Percentiles rank a stretch among this genome's conserved stretches.
Evolutionary conservation across 768 basidiomycete genomes (phyloP).

Genomic region (Lactarius vividus): DNA sequence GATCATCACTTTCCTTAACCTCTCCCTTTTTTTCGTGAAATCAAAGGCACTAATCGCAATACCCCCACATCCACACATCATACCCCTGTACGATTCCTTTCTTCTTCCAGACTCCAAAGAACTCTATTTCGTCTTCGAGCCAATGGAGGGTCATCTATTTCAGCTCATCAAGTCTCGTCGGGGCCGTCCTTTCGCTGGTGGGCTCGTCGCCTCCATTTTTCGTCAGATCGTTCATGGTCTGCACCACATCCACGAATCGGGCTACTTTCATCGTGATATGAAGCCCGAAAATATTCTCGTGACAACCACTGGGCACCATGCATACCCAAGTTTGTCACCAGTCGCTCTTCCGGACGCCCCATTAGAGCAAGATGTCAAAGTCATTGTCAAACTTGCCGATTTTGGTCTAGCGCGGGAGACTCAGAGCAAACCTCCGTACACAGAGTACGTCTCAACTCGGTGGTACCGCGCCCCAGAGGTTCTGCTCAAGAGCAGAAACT

Average conservation of each 20-base stretch:
- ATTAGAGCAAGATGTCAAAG: slow-evolving; percentile 90
- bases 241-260: slow-evolving; percentile 85
- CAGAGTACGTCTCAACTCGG: slow-evolving; percentile 98
- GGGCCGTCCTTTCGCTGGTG: slow-evolving; percentile 93
- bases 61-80: slow-evolving; percentile 94
- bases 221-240: slow-evolving; percentile 88
- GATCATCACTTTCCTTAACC: slow-evolving; percentile 24
- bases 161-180: slow-evolving; percentile 98
- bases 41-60: slow-evolving; percentile 88
- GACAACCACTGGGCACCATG: slow-evolving; percentile 92
- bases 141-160: slow-evolving; percentile 99
- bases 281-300: slow-evolving; percentile 99
- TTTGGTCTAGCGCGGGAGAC: slow-evolving; percentile 96
- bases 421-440: slow-evolving; percentile 85
- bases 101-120: slow-evolving; percentile 94
- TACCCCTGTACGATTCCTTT: slow-evolving; percentile 98
- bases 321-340: slow-evolving; percentile 83
- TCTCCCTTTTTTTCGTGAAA: background rate
- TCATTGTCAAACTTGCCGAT: slow-evolving; percentile 97
- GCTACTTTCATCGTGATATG: slow-evolving; percentile 99
- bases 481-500: slow-evolving; percentile 84
- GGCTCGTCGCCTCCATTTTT: slow-evolving; percentile 93
- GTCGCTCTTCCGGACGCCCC: slow-evolving; percentile 58
- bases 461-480: slow-evolving; percentile 99
- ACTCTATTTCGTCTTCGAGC: slow-evolving; percentile 99